phyloP scores from a whole-genome alignment of 768 basidiomycete genomes.

The Pleurotus citrinopileatus region DNA sequence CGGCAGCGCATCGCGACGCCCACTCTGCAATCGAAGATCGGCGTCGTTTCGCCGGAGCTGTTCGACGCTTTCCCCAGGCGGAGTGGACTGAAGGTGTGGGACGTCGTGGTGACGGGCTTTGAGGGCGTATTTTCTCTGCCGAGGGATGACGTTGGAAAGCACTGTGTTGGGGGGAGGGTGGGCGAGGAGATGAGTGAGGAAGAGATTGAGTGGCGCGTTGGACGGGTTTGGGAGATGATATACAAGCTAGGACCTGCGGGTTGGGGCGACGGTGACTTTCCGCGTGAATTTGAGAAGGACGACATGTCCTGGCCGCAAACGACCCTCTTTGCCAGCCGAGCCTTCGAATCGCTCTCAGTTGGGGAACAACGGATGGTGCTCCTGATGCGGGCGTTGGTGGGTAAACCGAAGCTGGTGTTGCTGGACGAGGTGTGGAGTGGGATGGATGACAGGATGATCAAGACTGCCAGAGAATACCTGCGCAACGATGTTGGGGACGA shows the following conservation, averaged over 20 bases:
- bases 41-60: constrained; percentile 86
- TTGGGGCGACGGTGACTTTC: constrained; percentile 34
- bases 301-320: too few relatives aligned
- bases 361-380: constrained; percentile 82
- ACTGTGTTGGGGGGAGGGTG: constrained; percentile 42
- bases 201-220: constrained; percentile 29
- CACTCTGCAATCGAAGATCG: constrained; percentile 61
- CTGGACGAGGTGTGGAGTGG: constrained; percentile 94
- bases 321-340: constrained; percentile 43
- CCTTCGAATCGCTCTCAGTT: constrained; percentile 64
- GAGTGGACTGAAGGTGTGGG: constrained; percentile 63
- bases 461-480: constrained; percentile 60
- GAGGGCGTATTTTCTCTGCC: constrained; percentile 64
- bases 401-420: constrained; percentile 68
- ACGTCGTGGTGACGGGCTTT: constrained; percentile 86
- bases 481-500: constrained; percentile 43
- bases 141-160: constrained; percentile 32
- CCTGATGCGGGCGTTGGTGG: constrained; percentile 83
- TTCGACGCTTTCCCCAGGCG: constrained; percentile 87
- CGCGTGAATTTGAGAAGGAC: neutral
- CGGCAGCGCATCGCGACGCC: constrained; percentile 69
- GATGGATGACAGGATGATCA: constrained; percentile 81
- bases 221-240: constrained; percentile 54
- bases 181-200: constrained; percentile 21
- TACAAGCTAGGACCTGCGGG: constrained; percentile 56